Percentiles rank a stretch among this genome's conserved stretches.
Evolutionary conservation across 495 filamentous ascomycete species (phyloP).

Genomic region (Aspergillus cristatus): DNA sequence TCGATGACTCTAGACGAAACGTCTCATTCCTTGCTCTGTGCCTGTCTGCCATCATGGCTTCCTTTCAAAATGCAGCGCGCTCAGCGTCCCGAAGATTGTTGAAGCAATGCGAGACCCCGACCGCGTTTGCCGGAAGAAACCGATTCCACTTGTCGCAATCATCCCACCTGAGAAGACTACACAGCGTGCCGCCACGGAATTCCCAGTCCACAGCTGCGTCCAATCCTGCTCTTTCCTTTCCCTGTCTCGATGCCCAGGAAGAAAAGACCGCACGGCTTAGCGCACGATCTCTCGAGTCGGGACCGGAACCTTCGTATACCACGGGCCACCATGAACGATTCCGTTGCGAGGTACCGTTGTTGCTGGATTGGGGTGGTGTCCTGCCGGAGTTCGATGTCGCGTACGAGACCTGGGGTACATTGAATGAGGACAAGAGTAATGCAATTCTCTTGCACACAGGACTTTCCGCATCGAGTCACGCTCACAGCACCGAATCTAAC

Average conservation of each 20-base stretch:
- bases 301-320: slow-evolving; percentile 91
- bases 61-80: slow-evolving; percentile 16
- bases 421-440: slow-evolving; percentile 79
- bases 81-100: slow-evolving; percentile 16
- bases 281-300: slow-evolving; percentile 58
- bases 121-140: slow-evolving; percentile 9
- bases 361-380: slow-evolving; percentile 89
- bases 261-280: slow-evolving; percentile 70
- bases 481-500: slow-evolving; percentile 78
- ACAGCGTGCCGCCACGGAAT: slow-evolving; percentile 18
- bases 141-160: slow-evolving; percentile 4
- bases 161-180: slow-evolving; percentile 9
- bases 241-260: slow-evolving; percentile 89
- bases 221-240: slow-evolving; percentile 90
- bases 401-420: slow-evolving; percentile 84
- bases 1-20: too few species aligned
- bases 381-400: slow-evolving; percentile 80
- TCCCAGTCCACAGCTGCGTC: slow-evolving; percentile 36
- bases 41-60: slow-evolving; percentile 8
- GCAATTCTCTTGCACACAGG: slow-evolving; percentile 90
- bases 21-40: too few species aligned
- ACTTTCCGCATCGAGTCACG: slow-evolving; percentile 90
- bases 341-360: slow-evolving; percentile 61
- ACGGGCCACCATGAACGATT: slow-evolving; percentile 71
- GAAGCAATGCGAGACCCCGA: slow-evolving; percentile 8